These are phyloP conservation scores for Nevesoporus exiguus DNA, from an alignment of 768 basidiomycete genomes.

Conservation along the genomic window DNA sequence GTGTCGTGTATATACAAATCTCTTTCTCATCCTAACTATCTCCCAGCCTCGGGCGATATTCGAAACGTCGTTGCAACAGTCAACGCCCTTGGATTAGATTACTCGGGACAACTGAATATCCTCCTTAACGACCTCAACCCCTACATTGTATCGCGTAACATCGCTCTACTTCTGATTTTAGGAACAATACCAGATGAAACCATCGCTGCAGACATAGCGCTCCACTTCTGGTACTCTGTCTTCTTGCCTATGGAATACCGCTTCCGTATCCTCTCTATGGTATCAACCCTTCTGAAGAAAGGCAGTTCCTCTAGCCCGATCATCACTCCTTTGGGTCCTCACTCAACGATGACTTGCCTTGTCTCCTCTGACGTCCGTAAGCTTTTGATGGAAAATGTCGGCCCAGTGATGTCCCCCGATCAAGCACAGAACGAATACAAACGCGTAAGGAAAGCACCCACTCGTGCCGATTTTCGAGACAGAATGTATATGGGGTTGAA, in stretches of 20 bases:
- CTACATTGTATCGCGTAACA: constrained; percentile 36
- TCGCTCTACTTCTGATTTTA: constrained; percentile 42
- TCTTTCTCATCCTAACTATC: not conserved
- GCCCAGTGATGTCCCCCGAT: constrained; percentile 15
- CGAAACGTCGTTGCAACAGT: constrained; percentile 42
- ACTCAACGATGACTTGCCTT: constrained; percentile 17
- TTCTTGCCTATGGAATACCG: constrained; percentile 37
- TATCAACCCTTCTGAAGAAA: constrained; percentile 18
- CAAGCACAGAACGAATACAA: constrained; percentile 33
- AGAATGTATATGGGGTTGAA: constrained; percentile 38
- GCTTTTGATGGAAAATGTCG: constrained; percentile 16
- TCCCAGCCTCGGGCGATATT: constrained; percentile 47
- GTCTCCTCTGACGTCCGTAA: constrained; percentile 3
- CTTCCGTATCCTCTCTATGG: constrained; percentile 15
- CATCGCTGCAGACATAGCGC: constrained; percentile 40
- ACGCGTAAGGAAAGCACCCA: constrained; percentile 34
- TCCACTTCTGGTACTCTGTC: constrained; percentile 49
- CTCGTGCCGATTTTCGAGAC: constrained; percentile 41
- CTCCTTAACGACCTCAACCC: constrained; percentile 41
- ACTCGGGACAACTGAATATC: constrained; percentile 38
- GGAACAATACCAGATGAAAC: constrained; percentile 30
- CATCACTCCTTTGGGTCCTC: constrained; percentile 7
- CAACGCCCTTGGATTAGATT: constrained; percentile 41
- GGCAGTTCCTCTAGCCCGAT: not conserved
- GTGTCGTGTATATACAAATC: not conserved